Conservation (phyloP, 2,329 filamentous ascomycete genomes). For the Aspergillus flavus region DNA sequence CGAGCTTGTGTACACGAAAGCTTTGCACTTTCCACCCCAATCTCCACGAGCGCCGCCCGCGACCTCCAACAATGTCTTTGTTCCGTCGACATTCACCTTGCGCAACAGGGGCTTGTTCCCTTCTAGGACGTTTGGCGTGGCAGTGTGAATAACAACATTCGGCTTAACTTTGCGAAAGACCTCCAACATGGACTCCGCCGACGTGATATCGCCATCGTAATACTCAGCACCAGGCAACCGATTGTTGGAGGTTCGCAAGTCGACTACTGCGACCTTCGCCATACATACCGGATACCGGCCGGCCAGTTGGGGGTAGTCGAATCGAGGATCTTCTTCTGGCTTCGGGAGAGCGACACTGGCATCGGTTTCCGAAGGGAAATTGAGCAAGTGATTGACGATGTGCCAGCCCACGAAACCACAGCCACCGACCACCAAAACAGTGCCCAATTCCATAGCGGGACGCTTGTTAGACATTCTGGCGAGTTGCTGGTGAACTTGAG, state of each 20-base stretch:
- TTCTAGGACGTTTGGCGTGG: slow-evolving; percentile 65
- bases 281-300: slow-evolving; percentile 46
- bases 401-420: slow-evolving; percentile 85
- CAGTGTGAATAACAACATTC: slow-evolving; percentile 88
- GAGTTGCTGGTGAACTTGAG: slow-evolving; percentile 3
- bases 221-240: slow-evolving; percentile 65
- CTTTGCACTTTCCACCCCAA: slow-evolving; percentile 66
- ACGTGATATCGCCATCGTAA: slow-evolving; percentile 77
- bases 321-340: slow-evolving; percentile 37
- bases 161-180: slow-evolving; percentile 70
- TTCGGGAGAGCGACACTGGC: slow-evolving; percentile 41
- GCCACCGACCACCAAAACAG: slow-evolving; percentile 77
- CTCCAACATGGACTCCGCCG: slow-evolving; percentile 60
- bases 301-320: slow-evolving; percentile 39
- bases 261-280: slow-evolving; percentile 67
- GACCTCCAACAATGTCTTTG: slow-evolving; percentile 67
- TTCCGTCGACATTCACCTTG: slow-evolving; percentile 87
- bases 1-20: slow-evolving; percentile 87
- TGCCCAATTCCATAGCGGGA: slow-evolving; percentile 57
- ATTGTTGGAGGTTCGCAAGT: slow-evolving; percentile 72
- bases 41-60: slow-evolving; percentile 67
- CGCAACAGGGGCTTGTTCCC: slow-evolving; percentile 64
- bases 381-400: slow-evolving; percentile 72
- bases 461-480: slow-evolving; percentile 32
- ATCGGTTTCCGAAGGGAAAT: slow-evolving; percentile 55